A percentile compares a stretch with the other conserved stretches of the same genome.
These are phyloP conservation scores for Clitopilus hobsonii DNA, from an alignment of 768 basidiomycete species.

Conservation along the genomic window DNA sequence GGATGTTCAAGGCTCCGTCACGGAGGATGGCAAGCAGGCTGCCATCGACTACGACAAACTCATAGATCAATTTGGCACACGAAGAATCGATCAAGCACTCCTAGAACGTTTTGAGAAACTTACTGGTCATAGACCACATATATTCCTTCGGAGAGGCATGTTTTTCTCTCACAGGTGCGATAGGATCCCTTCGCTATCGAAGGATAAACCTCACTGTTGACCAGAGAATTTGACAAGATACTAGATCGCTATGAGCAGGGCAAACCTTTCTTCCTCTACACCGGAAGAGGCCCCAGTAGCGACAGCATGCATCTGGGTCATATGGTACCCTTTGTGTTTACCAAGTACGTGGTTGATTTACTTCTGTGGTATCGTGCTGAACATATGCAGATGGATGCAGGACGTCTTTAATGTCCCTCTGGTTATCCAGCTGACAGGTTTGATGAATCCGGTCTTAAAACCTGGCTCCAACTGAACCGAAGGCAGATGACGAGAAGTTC, in stretches of 20 bases:
- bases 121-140: slow-evolving; percentile 85
- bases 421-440: slow-evolving; percentile 93
- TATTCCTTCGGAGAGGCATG: slow-evolving; percentile 84
- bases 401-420: slow-evolving; percentile 93
- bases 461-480: neutral
- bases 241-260: slow-evolving; percentile 94
- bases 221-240: slow-evolving; percentile 91
- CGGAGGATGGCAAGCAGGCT: slow-evolving; percentile 83
- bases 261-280: slow-evolving; percentile 97
- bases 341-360: slow-evolving; percentile 59
- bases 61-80: slow-evolving; percentile 90
- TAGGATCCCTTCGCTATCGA: neutral
- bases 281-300: slow-evolving; percentile 93
- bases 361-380: neutral
- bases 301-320: slow-evolving; percentile 98
- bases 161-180: slow-evolving; percentile 96
- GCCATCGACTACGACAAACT: slow-evolving; percentile 98
- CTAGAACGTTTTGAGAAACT: slow-evolving; percentile 87
- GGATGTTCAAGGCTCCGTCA: slow-evolving; percentile 92
- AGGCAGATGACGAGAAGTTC: slow-evolving; percentile 95
- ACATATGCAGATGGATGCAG: slow-evolving; percentile 78
- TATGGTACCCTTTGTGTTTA: slow-evolving; percentile 95
- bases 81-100: slow-evolving; percentile 67
- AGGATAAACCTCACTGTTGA: neutral
- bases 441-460: neutral